Percentiles rank a stretch among this genome's conserved stretches.
Conservation (phyloP, 192 early-diverging fungal species). For the Backusella luteola region DNA sequence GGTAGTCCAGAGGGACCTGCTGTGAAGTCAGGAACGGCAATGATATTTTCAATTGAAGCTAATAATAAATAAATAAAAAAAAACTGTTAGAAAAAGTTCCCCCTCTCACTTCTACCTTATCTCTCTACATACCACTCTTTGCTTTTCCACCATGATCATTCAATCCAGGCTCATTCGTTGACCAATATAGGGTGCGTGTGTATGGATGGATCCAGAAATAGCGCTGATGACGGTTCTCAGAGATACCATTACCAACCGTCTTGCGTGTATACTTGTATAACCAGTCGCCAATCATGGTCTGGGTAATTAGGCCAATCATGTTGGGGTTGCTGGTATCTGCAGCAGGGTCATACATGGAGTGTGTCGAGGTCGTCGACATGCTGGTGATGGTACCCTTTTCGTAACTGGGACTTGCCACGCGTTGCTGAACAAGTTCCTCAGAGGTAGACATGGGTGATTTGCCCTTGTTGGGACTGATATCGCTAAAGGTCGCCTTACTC, state of each 20-base stretch:
- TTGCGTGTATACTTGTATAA: constrained; percentile 71
- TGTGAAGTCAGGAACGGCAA: constrained; percentile 48
- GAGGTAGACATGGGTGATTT: background rate
- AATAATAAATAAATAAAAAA: background rate
- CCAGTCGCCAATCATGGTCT: constrained; percentile 75
- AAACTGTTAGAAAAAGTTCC: background rate
- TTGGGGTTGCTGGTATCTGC: constrained; percentile 19
- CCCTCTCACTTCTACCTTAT: background rate
- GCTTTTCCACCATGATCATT: constrained; percentile 33
- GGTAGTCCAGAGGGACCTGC: constrained; percentile 42
- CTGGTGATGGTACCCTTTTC: background rate
- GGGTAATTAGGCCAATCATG: constrained; percentile 42
- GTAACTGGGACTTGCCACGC: background rate
- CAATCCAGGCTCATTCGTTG: constrained; percentile 53
- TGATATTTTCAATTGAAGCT: constrained; percentile 64
- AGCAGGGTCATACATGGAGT: constrained; percentile 22
- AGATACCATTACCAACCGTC: constrained; percentile 40
- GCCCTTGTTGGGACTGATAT: background rate
- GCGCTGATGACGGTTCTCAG: constrained; percentile 61
- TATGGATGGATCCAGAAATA: constrained; percentile 84
- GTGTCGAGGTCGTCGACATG: background rate
- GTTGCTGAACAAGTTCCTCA: background rate
- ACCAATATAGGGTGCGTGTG: constrained; percentile 74
- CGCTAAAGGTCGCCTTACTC: background rate
- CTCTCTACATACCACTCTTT: constrained; percentile 42